phyloP scores from a whole-genome alignment of 2,329 filamentous ascomycete genomes.

The Sporothrix pseudoabietina region DNA sequence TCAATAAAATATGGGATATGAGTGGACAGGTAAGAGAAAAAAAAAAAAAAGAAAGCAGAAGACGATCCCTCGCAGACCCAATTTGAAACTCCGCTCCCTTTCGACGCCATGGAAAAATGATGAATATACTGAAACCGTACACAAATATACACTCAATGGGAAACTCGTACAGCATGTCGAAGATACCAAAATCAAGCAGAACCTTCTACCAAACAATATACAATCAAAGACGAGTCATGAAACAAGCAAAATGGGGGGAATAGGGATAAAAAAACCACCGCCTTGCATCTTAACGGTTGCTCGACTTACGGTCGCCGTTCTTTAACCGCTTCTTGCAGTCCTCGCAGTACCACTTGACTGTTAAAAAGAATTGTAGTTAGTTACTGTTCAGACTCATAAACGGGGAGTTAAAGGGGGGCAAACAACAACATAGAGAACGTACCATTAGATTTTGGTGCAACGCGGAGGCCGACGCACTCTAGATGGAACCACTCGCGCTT shows the following conservation, averaged over 20 bases:
- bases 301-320: constrained; percentile 56
- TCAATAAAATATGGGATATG: not conserved
- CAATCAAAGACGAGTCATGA: constrained; percentile 9
- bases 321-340: constrained; percentile 71
- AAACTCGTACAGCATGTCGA: not conserved
- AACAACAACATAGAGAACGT: constrained; percentile 53
- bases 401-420: constrained; percentile 8
- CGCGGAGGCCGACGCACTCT: constrained; percentile 76
- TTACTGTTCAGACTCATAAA: not conserved
- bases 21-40: not conserved
- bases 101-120: constrained; percentile 1
- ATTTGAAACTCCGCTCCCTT: not conserved
- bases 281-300: constrained; percentile 46
- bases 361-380: not conserved
- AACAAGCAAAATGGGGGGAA: not conserved
- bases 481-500: constrained; percentile 82
- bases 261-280: too few species aligned
- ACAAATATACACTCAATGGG: not conserved
- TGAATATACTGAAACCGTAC: not conserved
- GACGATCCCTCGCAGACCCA: not conserved
- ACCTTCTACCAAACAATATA: not conserved
- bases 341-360: constrained; percentile 81
- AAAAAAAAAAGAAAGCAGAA: constrained; percentile 14
- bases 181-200: not conserved
- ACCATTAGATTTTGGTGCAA: constrained; percentile 76